Percentiles rank a stretch among this genome's conserved stretches.
These are phyloP conservation scores for Cytospora schulzeri DNA, from an alignment of 2,329 filamentous ascomycete genomes.

Conservation along the genomic window DNA sequence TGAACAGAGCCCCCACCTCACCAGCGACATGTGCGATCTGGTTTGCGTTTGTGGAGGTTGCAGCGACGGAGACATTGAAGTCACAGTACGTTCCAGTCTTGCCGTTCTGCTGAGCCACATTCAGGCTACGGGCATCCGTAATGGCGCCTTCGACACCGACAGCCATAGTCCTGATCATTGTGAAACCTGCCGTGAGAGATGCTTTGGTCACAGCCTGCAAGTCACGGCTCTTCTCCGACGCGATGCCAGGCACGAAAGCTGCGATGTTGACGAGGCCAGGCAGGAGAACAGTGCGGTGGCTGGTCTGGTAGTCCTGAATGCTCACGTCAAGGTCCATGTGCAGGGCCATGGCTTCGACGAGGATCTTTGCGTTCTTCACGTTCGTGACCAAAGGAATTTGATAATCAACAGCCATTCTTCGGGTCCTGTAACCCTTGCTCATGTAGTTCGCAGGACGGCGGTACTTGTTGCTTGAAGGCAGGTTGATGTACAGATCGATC, in stretches of 20 bases:
- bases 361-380: slow-evolving; percentile 97
- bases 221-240: slow-evolving; percentile 64
- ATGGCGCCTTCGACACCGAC: slow-evolving; percentile 72
- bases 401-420: slow-evolving; percentile 96
- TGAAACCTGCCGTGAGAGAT: slow-evolving; percentile 75
- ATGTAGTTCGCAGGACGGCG: slow-evolving; percentile 96
- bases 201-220: slow-evolving; percentile 71
- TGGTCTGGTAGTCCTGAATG: slow-evolving; percentile 88
- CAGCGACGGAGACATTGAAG: slow-evolving; percentile 78
- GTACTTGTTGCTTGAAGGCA: slow-evolving; percentile 98
- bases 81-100: slow-evolving; percentile 71
- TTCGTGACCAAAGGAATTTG: slow-evolving; percentile 97
- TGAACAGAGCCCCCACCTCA: slow-evolving; percentile 79
- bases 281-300: slow-evolving; percentile 73
- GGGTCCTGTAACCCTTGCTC: slow-evolving; percentile 94
- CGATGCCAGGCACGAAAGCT: slow-evolving; percentile 77
- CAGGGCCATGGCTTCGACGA: slow-evolving; percentile 90
- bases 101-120: slow-evolving; percentile 70
- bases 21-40: slow-evolving; percentile 72
- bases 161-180: slow-evolving; percentile 79
- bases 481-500: slow-evolving; percentile 98
- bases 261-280: slow-evolving; percentile 78
- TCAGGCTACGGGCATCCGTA: slow-evolving; percentile 71
- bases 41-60: slow-evolving; percentile 72
- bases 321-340: slow-evolving; percentile 84